Evolutionary conservation across 257 asterid genomes (phyloP).

Genomic region (Scutellaria galericulata): DNA sequence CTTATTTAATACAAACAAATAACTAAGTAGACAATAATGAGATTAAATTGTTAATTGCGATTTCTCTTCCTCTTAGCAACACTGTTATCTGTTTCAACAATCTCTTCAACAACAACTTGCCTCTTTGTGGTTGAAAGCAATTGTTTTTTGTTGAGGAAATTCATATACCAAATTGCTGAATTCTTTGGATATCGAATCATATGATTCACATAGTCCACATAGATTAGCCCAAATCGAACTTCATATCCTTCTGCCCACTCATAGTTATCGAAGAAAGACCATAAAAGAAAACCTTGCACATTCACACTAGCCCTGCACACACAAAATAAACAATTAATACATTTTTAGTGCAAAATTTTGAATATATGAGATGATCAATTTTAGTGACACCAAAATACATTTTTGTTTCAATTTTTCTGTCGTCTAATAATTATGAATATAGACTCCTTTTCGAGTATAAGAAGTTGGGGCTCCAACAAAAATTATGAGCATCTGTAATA

Average conservation of each 20-base stretch:
- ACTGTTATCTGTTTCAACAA: not conserved
- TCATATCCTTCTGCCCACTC: constrained; percentile 35
- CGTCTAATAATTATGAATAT: too few species aligned
- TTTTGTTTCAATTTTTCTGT: too few species aligned
- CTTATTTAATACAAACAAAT: too few species aligned
- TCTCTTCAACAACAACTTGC: not conserved
- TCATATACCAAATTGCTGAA: constrained; percentile 36
- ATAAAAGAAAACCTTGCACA: constrained; percentile 20
- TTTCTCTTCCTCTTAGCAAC: not conserved
- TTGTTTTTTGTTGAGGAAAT: constrained; percentile 16
- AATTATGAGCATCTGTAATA: too few species aligned
- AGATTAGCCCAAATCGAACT: constrained; percentile 32
- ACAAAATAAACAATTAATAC: not conserved
- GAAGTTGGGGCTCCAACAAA: too few species aligned
- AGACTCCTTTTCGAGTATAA: too few species aligned
- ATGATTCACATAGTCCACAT: constrained; percentile 28
- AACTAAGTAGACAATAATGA: too few species aligned
- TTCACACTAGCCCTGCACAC: constrained; percentile 1
- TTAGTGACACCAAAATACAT: too few species aligned
- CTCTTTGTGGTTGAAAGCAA: not conserved
- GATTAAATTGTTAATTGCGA: not conserved
- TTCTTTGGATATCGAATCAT: constrained; percentile 24
- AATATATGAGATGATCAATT: too few species aligned
- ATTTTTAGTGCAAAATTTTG: too few species aligned
- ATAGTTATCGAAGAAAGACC: constrained; percentile 33